Evolutionary conservation across 495 filamentous ascomycete genomes (phyloP).

Genomic region (Chaetomidium leptoderma): DNA sequence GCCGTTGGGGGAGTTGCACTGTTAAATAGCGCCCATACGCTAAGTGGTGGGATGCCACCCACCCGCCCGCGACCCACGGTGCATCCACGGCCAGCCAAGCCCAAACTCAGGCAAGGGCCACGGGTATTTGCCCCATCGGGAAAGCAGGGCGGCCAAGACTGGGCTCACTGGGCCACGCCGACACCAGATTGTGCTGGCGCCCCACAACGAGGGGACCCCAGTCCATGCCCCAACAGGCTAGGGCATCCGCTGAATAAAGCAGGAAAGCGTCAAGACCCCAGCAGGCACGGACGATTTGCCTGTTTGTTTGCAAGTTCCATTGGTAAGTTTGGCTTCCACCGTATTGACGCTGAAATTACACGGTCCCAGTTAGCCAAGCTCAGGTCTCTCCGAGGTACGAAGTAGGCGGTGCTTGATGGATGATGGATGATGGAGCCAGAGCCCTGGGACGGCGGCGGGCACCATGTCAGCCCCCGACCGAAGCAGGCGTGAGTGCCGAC

Average conservation of each 20-base stretch:
- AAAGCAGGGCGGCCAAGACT: conserved; percentile 20
- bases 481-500: too few species aligned
- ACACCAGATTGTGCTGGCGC: conserved; percentile 20
- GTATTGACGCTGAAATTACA: too few species aligned
- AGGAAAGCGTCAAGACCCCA: background rate
- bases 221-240: conserved; percentile 7
- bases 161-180: conserved; percentile 10
- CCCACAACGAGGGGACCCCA: conserved; percentile 5
- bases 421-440: too few species aligned
- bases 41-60: conserved; percentile 4
- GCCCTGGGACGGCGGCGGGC: too few species aligned
- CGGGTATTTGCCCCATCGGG: conserved; percentile 23
- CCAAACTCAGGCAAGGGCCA: background rate
- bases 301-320: background rate
- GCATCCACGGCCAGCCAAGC: too few species aligned
- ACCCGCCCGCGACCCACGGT: background rate
- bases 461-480: too few species aligned
- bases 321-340: too few species aligned
- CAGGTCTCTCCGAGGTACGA: too few species aligned
- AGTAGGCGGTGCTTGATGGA: too few species aligned
- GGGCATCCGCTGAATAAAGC: background rate
- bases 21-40: conserved; percentile 34
- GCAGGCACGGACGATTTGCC: background rate
- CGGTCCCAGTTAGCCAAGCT: too few species aligned
- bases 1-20: conserved; percentile 30